Evolutionary conservation across 768 basidiomycete genomes (phyloP).

Genomic region (Krasilnikovozyma curviuscula): DNA sequence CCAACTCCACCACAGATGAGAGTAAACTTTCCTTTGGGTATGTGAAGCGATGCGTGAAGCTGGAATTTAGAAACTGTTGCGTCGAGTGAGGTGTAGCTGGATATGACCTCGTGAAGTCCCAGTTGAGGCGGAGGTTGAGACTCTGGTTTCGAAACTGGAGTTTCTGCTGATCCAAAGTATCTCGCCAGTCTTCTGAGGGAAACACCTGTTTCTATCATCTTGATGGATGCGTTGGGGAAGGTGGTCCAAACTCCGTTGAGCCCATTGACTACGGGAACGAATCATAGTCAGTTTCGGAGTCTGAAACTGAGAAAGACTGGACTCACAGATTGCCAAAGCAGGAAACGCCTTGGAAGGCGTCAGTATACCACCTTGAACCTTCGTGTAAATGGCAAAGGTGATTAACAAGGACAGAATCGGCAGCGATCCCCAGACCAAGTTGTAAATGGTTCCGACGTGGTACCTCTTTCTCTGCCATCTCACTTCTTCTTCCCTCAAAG

Average conservation of each 20-base stretch:
- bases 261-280: constrained; percentile 41
- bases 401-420: constrained; percentile 1
- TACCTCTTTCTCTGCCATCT: constrained; percentile 2
- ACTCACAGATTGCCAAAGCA: constrained; percentile 50
- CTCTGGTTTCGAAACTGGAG: constrained; percentile 48
- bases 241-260: constrained; percentile 10
- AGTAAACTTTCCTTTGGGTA: constrained; percentile 59
- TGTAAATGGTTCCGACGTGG: constrained; percentile 1
- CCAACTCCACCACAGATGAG: constrained; percentile 76
- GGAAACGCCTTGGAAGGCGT: constrained; percentile 75
- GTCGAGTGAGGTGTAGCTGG: constrained; percentile 51
- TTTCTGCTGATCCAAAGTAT: constrained; percentile 49
- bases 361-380: constrained; percentile 22
- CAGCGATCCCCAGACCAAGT: constrained; percentile 8
- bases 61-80: constrained; percentile 47
- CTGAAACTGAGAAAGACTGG: constrained; percentile 37
- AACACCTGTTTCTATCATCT: constrained; percentile 65
- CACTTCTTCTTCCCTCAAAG: constrained; percentile 1
- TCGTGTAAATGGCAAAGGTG: constrained; percentile 1
- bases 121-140: constrained; percentile 19
- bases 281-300: not conserved
- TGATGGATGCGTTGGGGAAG: constrained; percentile 77
- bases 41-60: constrained; percentile 54
- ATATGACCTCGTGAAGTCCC: constrained; percentile 23
- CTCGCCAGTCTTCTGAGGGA: constrained; percentile 80